Evolutionary conservation across 805 yeast genomes (phyloP).

Genomic region (Huiozyma naganishii): DNA sequence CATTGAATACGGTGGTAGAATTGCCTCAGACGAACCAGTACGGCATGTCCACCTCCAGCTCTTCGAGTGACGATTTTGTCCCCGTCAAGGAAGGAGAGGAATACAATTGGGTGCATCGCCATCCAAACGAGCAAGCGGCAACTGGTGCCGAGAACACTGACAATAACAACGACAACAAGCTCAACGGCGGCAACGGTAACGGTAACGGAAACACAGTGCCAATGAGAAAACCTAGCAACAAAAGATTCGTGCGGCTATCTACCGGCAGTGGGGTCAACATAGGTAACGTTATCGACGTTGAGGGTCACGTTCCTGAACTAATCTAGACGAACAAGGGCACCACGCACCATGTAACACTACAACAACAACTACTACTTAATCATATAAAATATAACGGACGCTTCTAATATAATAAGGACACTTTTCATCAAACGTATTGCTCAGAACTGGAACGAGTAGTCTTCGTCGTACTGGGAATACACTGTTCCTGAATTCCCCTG

Average conservation of each 20-base stretch:
- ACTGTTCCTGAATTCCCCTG: no score
- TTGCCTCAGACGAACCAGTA: conserved; percentile 4
- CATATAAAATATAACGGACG: no score
- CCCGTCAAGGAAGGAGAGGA: conserved; percentile 27
- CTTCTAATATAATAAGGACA: no score
- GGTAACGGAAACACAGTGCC: conserved; percentile 5
- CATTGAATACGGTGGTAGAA: neutral
- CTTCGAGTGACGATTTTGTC: conserved; percentile 24
- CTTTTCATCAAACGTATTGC: no score
- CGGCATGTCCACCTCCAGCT: conserved; percentile 9
- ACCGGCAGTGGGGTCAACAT: conserved; percentile 27
- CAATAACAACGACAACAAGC: no score
- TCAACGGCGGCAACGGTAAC: no score
- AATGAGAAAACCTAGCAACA: conserved; percentile 24
- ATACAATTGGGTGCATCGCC: conserved; percentile 22
- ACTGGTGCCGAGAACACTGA: no score
- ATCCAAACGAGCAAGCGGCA: neutral
- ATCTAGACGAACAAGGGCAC: conserved; percentile 5
- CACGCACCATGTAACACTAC: neutral
- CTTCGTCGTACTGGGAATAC: no score
- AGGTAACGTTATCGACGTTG: conserved; percentile 23
- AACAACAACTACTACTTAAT: conserved; percentile 5
- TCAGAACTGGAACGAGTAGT: neutral
- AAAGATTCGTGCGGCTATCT: conserved; percentile 29
- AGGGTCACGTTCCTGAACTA: conserved; percentile 25